Evolutionary conservation across 1,139 yeast genomes (phyloP), one percentile per base, ranked within the genome.

Genomic region (Diutina mesorugosa): DNA sequence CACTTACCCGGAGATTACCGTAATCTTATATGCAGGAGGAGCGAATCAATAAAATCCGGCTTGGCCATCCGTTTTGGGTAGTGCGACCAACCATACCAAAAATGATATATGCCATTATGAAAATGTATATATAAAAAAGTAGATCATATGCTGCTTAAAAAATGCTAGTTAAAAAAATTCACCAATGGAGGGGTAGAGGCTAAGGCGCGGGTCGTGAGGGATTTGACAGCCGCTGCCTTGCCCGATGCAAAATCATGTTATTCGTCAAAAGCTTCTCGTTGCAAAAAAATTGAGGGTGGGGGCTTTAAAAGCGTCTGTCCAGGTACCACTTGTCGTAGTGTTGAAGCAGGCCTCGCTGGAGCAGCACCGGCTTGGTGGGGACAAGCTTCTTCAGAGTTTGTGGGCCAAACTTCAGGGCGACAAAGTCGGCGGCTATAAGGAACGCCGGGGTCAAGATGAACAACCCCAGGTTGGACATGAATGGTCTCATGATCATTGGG

Each of bases 361-460:
- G 45, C 53, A 32, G 45, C 29, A 50, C 53, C 45, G 53, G 53
- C 28, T 50, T 50, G 45, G 30, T 48, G 26, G 47, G 18, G 18
- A 50, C 53, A 7, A 50, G 29, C 45, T 50, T 50, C 28, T 50
- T 50, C 18, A 18, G 26, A 4, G 53, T 50, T 32, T 50, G 53
- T 10, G 53, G 45, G 16, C 53, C 53, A 50, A 30, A 50, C 28
- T 50, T 50, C 28, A 18, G 7, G n/a, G 45, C 53, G 18, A 50
- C 45, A 32, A 32, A 50, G 53, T 50, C 53, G 10, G 53, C 53
- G n/a, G 53, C 53, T 8, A 50, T n/a, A 6, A 50, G 32, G 29
- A 50, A n/a, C n/a, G 53, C 53, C 28, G 53, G 53, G 45, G 53
- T 50, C 45, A 50, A 32, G 41, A 50, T 50, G 18, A 50, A 50